These are phyloP conservation scores for Phytophthora megakarya DNA, from an alignment of 352 stramenopile species.

Conservation along the genomic window DNA sequence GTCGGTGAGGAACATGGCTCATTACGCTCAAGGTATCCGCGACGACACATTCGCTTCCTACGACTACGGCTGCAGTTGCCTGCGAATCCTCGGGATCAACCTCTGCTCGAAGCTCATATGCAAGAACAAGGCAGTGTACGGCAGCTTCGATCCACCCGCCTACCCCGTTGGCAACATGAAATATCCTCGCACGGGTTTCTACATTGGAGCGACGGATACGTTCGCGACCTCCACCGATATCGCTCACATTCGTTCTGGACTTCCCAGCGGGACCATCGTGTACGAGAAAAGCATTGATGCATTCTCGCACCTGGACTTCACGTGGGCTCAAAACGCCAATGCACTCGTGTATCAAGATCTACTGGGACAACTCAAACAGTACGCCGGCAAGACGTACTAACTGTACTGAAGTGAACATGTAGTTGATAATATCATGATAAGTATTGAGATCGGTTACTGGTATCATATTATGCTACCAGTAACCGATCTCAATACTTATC, in stretches of 20 bases:
- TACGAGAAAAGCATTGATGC: slow-evolving; percentile 36
- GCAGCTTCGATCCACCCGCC: slow-evolving; percentile 41
- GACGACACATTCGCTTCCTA: slow-evolving; percentile 55
- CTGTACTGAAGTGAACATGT: no score
- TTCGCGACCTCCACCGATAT: slow-evolving; percentile 44
- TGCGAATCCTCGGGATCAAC: slow-evolving; percentile 35
- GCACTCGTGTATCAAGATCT: slow-evolving; percentile 44
- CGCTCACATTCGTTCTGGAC: slow-evolving; percentile 35
- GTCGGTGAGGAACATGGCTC: slow-evolving; percentile 60
- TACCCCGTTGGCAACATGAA: slow-evolving; percentile 27
- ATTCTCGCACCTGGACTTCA: slow-evolving; percentile 62
- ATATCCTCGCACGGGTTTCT: slow-evolving; percentile 47
- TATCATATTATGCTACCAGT: no score
- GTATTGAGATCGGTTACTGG: no score
- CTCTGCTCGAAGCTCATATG: slow-evolving; percentile 48
- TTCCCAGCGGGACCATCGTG: slow-evolving; percentile 43
- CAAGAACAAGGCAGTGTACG: slow-evolving; percentile 60
- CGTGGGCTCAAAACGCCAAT: slow-evolving; percentile 45
- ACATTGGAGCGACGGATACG: slow-evolving; percentile 44
- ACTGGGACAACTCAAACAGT: slow-evolving; percentile 41
- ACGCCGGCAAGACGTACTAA: slow-evolving; percentile 43
- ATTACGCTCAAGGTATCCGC: slow-evolving; percentile 61
- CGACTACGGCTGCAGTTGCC: slow-evolving; percentile 62
- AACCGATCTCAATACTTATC: not conserved
- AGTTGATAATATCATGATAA: no score